Conservation (phyloP, 139 green algal genomes). For the Monoraphidium neglectum region DNA sequence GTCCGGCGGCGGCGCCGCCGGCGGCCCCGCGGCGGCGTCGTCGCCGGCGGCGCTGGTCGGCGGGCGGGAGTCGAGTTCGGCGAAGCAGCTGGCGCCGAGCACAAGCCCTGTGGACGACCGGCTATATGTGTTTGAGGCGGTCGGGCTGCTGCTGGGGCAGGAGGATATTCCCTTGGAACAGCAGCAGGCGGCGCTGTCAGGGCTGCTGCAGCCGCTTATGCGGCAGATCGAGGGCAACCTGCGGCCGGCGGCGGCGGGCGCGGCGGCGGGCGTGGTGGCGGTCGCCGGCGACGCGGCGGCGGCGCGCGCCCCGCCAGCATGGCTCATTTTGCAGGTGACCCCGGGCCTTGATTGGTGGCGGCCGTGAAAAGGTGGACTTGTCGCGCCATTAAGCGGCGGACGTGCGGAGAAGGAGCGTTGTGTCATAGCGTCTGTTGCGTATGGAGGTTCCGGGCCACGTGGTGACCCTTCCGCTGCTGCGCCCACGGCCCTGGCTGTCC, state of each 20-base stretch:
- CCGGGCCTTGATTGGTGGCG: not conserved
- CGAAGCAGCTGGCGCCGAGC: conserved; percentile 4
- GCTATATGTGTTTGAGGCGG: conserved; percentile 90
- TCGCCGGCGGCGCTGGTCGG: not conserved
- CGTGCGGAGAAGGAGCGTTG: too few species aligned
- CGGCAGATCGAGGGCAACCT: conserved; percentile 48
- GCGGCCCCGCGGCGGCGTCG: not conserved
- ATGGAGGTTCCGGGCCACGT: too few species aligned
- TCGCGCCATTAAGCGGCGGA: too few species aligned
- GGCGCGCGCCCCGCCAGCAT: not conserved
- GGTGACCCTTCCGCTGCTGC: too few species aligned
- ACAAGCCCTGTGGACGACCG: conserved; percentile 67
- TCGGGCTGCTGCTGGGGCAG: conserved; percentile 79
- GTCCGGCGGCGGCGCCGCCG: not conserved
- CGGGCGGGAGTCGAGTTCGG: not conserved
- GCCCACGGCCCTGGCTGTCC: too few species aligned
- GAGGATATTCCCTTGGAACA: conserved; percentile 72
- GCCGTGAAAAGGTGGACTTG: conserved; percentile 23
- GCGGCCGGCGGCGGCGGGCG: conserved; percentile 8
- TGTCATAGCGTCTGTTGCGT: too few species aligned
- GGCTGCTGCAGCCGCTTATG: conserved; percentile 69
- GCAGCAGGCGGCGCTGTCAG: conserved; percentile 58
- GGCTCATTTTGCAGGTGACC: conserved; percentile 14
- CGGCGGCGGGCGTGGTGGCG: not conserved
- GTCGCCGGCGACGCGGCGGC: conserved; percentile 2